These are phyloP conservation scores for Coemansia sp. DNA, from an alignment of 192 early-diverging fungal species.

Conservation along the genomic window DNA sequence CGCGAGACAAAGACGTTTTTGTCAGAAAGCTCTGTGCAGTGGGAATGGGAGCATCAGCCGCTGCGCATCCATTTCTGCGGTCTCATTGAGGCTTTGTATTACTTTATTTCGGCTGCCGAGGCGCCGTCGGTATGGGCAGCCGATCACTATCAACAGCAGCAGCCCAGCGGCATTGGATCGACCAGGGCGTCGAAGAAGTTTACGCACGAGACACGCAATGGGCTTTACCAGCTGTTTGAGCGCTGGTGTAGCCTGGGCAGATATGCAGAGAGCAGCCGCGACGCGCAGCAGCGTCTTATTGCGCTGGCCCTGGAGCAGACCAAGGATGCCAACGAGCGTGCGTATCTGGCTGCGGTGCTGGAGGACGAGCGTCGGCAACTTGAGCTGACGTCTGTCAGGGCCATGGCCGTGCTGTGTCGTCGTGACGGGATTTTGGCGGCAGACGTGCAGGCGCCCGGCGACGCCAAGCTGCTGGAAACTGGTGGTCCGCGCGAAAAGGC, in stretches of 20 bases:
- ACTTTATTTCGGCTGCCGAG: slow-evolving; percentile 60
- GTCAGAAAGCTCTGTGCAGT: slow-evolving; percentile 68
- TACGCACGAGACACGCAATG: slow-evolving; percentile 73
- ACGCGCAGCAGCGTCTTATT: slow-evolving; percentile 72
- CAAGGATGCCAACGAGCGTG: slow-evolving; percentile 72
- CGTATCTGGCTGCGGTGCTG: slow-evolving; percentile 60
- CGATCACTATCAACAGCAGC: not conserved
- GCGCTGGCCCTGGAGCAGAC: slow-evolving; percentile 63
- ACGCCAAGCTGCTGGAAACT: slow-evolving; percentile 18
- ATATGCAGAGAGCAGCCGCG: slow-evolving; percentile 55
- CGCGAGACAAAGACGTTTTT: slow-evolving; percentile 79
- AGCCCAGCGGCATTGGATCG: not conserved
- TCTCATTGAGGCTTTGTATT: slow-evolving; percentile 83
- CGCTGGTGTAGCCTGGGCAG: slow-evolving; percentile 89
- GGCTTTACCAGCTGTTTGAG: slow-evolving; percentile 83
- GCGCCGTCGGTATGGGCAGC: not conserved
- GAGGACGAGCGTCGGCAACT: slow-evolving; percentile 77
- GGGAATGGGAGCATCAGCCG: slow-evolving; percentile 86
- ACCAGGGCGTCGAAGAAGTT: slow-evolving; percentile 56
- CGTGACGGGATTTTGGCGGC: slow-evolving; percentile 8
- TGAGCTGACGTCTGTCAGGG: slow-evolving; percentile 76
- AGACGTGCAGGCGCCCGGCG: not conserved
- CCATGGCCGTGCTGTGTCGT: slow-evolving; percentile 85
- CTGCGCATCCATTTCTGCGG: slow-evolving; percentile 88
- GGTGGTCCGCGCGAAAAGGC: slow-evolving; percentile 48